Evolutionary conservation across 2,329 filamentous ascomycete genomes (phyloP).

Genomic region (Hortaea werneckii): DNA sequence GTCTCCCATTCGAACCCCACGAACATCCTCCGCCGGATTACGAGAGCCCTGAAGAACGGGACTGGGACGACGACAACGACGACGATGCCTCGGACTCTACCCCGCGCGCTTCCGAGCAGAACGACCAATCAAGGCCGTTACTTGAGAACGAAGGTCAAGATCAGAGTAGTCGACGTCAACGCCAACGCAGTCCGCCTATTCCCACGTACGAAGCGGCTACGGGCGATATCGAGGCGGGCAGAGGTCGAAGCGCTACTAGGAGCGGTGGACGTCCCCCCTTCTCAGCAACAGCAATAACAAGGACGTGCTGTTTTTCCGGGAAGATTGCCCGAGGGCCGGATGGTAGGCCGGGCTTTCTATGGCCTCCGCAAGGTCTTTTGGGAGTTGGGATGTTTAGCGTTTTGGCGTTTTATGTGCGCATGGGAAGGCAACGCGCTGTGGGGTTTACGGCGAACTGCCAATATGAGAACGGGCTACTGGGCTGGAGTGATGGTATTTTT

Average conservation of each 20-base stretch:
- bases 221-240: constrained; percentile 15
- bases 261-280: background rate
- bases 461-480: too few species aligned
- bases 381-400: background rate
- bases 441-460: too few species aligned
- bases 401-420: too few species aligned
- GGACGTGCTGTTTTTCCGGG: background rate
- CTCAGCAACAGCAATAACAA: background rate
- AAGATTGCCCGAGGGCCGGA: too few species aligned
- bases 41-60: constrained; percentile 31
- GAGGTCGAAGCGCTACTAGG: constrained; percentile 17
- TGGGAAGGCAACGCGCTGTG: too few species aligned
- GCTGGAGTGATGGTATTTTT: too few species aligned
- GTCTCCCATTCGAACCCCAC: constrained; percentile 22
- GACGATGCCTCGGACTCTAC: constrained; percentile 13
- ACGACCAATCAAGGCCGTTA: constrained; percentile 7
- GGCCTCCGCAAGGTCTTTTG: background rate
- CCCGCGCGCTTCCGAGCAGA: constrained; percentile 15
- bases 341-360: too few species aligned
- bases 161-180: background rate
- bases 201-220: constrained; percentile 75
- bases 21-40: constrained; percentile 38
- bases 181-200: constrained; percentile 51
- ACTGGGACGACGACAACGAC: constrained; percentile 6
- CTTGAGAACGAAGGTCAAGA: constrained; percentile 1